These are phyloP conservation scores for Apiospora sp. DNA, from an alignment of 2,329 filamentous ascomycete species.

Conservation along the genomic window DNA sequence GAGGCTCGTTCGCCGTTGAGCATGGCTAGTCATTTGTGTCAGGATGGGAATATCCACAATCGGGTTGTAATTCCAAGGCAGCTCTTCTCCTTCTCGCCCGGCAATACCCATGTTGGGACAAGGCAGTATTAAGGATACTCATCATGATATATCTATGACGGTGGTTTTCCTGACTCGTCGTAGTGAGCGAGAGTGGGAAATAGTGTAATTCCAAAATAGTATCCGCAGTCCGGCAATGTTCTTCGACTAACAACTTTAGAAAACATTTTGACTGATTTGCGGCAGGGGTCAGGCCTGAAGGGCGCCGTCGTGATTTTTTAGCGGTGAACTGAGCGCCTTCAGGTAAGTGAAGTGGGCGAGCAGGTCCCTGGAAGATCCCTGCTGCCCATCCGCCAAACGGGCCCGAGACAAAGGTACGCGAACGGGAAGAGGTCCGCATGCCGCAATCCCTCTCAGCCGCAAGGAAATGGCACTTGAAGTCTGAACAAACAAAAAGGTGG, in stretches of 20 bases:
- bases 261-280: not conserved
- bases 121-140: not conserved
- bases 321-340: not conserved
- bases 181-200: not conserved
- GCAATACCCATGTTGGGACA: not conserved
- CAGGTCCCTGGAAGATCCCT: slow-evolving; percentile 3
- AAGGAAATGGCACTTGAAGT: not conserved
- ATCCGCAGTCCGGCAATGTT: not conserved
- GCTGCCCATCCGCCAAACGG: not conserved
- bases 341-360: not conserved
- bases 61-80: not conserved
- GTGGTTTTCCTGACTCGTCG: not conserved
- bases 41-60: not conserved
- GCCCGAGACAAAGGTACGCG: slow-evolving; percentile 12
- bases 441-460: not conserved
- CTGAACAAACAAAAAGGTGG: not conserved
- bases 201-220: not conserved
- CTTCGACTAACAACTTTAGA: not conserved
- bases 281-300: not conserved
- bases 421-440: slow-evolving; percentile 15
- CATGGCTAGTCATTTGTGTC: not conserved
- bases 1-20: slow-evolving; percentile 1
- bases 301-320: not conserved
- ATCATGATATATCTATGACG: not conserved
- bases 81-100: not conserved